phyloP scores from a whole-genome alignment of 2,329 filamentous ascomycete genomes.

The Aspergillus quadrilineatus region DNA sequence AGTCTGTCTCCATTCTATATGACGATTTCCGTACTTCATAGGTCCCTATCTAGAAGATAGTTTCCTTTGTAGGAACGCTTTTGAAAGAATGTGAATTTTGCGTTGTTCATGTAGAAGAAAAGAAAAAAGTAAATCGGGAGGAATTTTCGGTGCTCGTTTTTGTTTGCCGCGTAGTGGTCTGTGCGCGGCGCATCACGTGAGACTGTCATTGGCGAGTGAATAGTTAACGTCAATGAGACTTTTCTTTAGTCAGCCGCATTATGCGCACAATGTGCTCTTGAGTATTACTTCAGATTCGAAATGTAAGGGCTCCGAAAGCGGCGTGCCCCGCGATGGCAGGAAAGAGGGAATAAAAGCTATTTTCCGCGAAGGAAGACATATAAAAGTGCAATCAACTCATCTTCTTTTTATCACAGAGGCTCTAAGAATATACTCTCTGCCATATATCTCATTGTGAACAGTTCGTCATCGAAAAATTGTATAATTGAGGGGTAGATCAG shows the following conservation, averaged over 20 bases:
- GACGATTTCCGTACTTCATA: conserved; percentile 61
- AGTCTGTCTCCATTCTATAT: conserved; percentile 55
- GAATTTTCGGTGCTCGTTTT: conserved; percentile 3
- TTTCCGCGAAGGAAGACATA: not conserved
- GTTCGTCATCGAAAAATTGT: conserved; percentile 5
- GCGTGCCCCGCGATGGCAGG: conserved; percentile 7
- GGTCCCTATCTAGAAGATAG: conserved; percentile 26
- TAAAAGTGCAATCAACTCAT: not conserved
- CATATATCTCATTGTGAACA: not conserved
- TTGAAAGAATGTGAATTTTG: conserved; percentile 56
- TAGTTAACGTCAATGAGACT: not conserved
- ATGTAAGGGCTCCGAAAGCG: conserved; percentile 17
- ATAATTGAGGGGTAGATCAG: conserved; percentile 10
- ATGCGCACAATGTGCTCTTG: not conserved
- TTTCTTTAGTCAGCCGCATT: not conserved
- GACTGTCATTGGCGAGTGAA: not conserved
- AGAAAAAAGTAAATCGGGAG: conserved; percentile 31
- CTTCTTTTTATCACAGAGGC: not conserved
- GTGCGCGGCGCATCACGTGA: conserved; percentile 12
- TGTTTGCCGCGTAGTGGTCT: conserved; percentile 15
- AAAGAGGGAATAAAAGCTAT: not conserved
- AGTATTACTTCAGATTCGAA: not conserved
- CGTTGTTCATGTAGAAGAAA: conserved; percentile 56
- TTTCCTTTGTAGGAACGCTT: conserved; percentile 57
- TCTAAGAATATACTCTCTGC: not conserved